phyloP scores from a whole-genome alignment of 371 early-diverging fungal species.

The Actinomucor elegans region DNA sequence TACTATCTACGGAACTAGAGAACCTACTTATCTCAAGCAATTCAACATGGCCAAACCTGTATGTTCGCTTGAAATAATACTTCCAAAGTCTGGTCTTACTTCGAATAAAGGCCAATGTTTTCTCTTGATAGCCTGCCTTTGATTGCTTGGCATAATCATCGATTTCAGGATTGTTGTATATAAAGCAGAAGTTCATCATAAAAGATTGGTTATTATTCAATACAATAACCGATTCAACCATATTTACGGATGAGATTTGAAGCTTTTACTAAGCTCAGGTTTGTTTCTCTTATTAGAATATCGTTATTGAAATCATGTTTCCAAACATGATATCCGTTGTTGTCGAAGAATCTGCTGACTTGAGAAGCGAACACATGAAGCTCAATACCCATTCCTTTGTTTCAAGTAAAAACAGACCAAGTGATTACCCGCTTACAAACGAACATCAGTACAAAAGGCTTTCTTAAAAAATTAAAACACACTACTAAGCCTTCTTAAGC shows the following conservation, averaged over 20 bases:
- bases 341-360: conserved; percentile 7
- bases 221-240: conserved; percentile 7
- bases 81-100: conserved; percentile 7
- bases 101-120: background rate
- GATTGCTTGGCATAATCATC: conserved; percentile 8
- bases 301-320: background rate
- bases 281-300: conserved; percentile 5
- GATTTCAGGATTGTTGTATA: conserved; percentile 1
- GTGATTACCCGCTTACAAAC: too few species aligned
- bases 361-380: conserved; percentile 8
- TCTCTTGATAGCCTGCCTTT: conserved; percentile 5
- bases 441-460: too few species aligned
- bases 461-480: too few species aligned
- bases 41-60: conserved; percentile 9
- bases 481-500: too few species aligned
- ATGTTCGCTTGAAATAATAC: conserved; percentile 1
- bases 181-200: conserved; percentile 7
- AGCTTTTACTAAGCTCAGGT: conserved; percentile 5
- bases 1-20: conserved; percentile 5
- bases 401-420: too few species aligned
- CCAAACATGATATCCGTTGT: conserved; percentile 5
- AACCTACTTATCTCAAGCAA: conserved; percentile 10
- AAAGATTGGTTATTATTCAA: conserved; percentile 2
- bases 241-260: background rate
- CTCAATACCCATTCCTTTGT: too few species aligned